Evolutionary conservation across 1,284 basidiomycete species (phyloP).

Genomic region (Trametes versicolor): DNA sequence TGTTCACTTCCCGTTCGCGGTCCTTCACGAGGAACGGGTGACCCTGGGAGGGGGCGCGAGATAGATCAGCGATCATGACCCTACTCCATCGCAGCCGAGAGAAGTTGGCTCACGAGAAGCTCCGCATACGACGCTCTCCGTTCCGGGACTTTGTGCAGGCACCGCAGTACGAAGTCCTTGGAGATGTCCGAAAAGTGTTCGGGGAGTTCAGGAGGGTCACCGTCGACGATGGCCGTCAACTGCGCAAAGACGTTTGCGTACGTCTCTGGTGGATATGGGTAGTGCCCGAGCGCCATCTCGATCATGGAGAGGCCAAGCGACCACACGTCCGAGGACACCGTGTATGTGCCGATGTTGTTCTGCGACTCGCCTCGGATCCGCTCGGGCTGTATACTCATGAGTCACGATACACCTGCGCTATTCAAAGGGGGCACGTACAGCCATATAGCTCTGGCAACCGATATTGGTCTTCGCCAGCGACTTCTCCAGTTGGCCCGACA

Average conservation of each 20-base stretch:
- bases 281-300: conserved; percentile 91
- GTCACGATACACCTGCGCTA: neutral
- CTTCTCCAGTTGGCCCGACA: conserved; percentile 97
- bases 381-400: conserved; percentile 71
- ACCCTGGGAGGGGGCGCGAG: conserved; percentile 45
- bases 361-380: conserved; percentile 95
- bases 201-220: conserved; percentile 90
- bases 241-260: conserved; percentile 98
- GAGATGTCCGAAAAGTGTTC: conserved; percentile 59
- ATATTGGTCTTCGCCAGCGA: conserved; percentile 98
- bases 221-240: conserved; percentile 95
- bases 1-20: conserved; percentile 73
- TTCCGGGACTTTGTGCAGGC: conserved; percentile 83
- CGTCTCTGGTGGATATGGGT: conserved; percentile 99
- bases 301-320: conserved; percentile 96
- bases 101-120: conserved; percentile 65
- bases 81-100: neutral
- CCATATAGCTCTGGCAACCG: conserved; percentile 99
- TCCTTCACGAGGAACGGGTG: conserved; percentile 79
- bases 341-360: conserved; percentile 90
- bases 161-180: conserved; percentile 67
- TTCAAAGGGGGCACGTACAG: conserved; percentile 64
- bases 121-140: conserved; percentile 87
- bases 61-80: neutral
- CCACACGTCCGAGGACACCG: conserved; percentile 98